Evolutionary conservation across 2,329 filamentous ascomycete species (phyloP), one percentile per base, ranked within the genome.

Genomic region (Fusarium chlamydosporum): DNA sequence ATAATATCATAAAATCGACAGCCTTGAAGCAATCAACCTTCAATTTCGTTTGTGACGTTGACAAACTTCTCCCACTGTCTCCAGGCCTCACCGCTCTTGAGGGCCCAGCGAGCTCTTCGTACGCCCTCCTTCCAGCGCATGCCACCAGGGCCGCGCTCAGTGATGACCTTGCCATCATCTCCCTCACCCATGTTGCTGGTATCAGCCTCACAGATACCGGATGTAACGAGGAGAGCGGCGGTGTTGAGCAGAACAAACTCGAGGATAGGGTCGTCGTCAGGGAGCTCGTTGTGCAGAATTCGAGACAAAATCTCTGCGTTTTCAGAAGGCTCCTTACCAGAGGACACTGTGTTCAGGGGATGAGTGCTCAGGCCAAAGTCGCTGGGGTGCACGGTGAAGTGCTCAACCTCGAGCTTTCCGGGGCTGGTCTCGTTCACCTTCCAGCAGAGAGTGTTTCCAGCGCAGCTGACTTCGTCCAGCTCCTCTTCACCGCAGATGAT

Each of bases 191-290:
- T 93, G 75, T 88, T 82, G 76, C 92, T 96, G 31, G 84, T 86
- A 60, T 97, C 91, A 1, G 91, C 88, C 69, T 98, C 95, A 76
- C 94, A 97, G 34, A 97, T 84, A 4, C 96, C 96, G 3, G 93
- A 91, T 5, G 92, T 87, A 0, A 97, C 95, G 54, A 99, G 86
- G 52, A 99, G 82, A 3, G 94, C 93, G 0, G 95, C 94, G 3
- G 95, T 92, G 76, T 99, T 99, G 80, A 98, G 92, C 52, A 98
- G 85, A 20, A 99, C 93, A 76, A 99, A 99, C 76, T 97, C 91
- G 65, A 97, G 80, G 53, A 99, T 92, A 0, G 96, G 93, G 72
- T 97, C 89, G 72, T 97, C 88, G 12, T 86, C 86, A 1, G 89
- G 82, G 46, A 96, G 79, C 78, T 96, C 86, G 66, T 92, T 91